Evolutionary conservation across 202 grass and related monocot species (phyloP), one percentile per base, ranked within the genome.

Genomic region (Alloteropsis angusta): DNA sequence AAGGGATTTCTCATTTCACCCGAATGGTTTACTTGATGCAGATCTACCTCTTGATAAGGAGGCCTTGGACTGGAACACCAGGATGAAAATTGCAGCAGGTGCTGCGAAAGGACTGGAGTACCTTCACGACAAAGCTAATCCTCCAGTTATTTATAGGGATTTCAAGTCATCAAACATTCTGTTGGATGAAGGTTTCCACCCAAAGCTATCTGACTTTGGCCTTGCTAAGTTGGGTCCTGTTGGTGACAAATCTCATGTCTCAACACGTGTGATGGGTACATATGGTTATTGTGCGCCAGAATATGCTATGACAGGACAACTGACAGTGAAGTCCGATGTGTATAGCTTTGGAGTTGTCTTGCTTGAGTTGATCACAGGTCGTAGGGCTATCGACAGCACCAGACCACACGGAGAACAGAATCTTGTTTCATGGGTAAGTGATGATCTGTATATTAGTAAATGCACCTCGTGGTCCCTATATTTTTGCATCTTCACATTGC

Each of bases 71-170:
- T 96, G 93, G 93, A 96, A 84, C 67, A 77, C 80, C 9, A 89
- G 93, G 50, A 96, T 96, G 93, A 96, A 90, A 87, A 96, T 96
- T 71, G 93, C 93, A 35, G 93, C 93, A 2, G 93, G 93, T 79
- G 93, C 93, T 72, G 93, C 93, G 22, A 92, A 88, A 78, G 93
- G 93, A 35, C 79, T 96, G 58, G 93, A 96, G 65, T 96, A 96
- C 71, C 89, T 96, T 72, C 93, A 96, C 41, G 89, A 96, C 80
- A 96, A 92, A 83, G 93, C 93, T 22, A 96, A 85, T 65, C 93
- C 93, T 19, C 93, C 93, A 60, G 93, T 96, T 80, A 96, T 96
- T 74, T 96, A 96, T 69, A 82, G 93, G 41, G 93, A 96, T 63
- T 92, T 96, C 80, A 96, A 96, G 60, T 96, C 93, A 45, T 92